These are phyloP conservation scores for Camptophora hylomeconis DNA, from an alignment of 2,329 filamentous ascomycete species.

Conservation along the genomic window DNA sequence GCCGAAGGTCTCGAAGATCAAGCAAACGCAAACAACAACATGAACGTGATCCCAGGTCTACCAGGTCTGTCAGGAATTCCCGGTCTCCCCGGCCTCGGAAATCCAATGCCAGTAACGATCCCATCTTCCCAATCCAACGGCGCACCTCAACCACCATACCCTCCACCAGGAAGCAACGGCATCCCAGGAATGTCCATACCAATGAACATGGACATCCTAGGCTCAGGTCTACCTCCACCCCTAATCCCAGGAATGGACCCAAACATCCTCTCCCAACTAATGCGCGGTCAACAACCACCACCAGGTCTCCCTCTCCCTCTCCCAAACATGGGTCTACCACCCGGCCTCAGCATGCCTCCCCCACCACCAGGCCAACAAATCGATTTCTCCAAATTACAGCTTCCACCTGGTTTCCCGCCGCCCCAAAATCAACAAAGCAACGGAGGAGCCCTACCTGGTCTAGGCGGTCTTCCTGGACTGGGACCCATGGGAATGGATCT, in stretches of 20 bases:
- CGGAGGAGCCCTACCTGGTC: slow-evolving; percentile 23
- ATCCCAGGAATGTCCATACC: not conserved
- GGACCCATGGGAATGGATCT: slow-evolving; percentile 23
- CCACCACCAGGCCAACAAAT: slow-evolving; percentile 18
- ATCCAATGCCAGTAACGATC: slow-evolving; percentile 8
- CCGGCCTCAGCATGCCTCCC: slow-evolving; percentile 30
- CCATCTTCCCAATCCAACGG: slow-evolving; percentile 26
- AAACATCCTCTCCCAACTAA: slow-evolving; percentile 21
- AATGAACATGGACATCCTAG: not conserved
- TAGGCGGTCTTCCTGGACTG: slow-evolving; percentile 27
- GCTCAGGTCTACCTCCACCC: slow-evolving; percentile 23
- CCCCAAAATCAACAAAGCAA: slow-evolving; percentile 37
- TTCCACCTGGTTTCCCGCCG: slow-evolving; percentile 40
- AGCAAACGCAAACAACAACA: slow-evolving; percentile 54
- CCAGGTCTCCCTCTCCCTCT: slow-evolving; percentile 9
- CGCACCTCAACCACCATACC: slow-evolving; percentile 25
- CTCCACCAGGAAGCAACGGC: not conserved
- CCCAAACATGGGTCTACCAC: slow-evolving; percentile 21
- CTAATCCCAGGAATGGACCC: slow-evolving; percentile 40
- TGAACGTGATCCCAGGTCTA: slow-evolving; percentile 43
- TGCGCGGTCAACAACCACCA: slow-evolving; percentile 21
- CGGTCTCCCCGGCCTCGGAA: slow-evolving; percentile 20
- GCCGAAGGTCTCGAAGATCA: slow-evolving; percentile 87
- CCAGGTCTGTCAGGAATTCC: slow-evolving; percentile 28
- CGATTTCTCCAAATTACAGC: slow-evolving; percentile 21